These are phyloP conservation scores for Talaromyces atroroseus DNA, from an alignment of 2,329 filamentous ascomycete species.

Conservation along the genomic window DNA sequence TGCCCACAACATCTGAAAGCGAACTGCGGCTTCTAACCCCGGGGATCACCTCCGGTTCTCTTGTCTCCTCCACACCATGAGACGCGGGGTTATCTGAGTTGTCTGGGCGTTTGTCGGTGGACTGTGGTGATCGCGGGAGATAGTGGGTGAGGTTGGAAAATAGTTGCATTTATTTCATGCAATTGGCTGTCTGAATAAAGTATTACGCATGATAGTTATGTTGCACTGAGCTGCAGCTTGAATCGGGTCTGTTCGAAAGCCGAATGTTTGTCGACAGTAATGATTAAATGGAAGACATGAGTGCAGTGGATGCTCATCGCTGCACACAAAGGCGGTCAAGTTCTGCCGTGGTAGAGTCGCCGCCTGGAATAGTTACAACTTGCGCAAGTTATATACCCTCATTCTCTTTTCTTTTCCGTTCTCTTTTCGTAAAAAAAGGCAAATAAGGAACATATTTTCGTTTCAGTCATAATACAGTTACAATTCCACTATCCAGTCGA, in stretches of 20 bases:
- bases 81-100: conserved; percentile 15
- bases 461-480: conserved; percentile 10
- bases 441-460: background rate
- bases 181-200: conserved; percentile 16
- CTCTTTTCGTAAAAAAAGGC: background rate
- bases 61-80: conserved; percentile 21
- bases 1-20: background rate
- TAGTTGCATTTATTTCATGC: conserved; percentile 20
- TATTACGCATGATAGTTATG: conserved; percentile 7
- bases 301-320: background rate
- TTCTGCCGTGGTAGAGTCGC: background rate
- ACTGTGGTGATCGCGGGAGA: conserved; percentile 11
- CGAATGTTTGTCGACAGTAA: background rate
- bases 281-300: conserved; percentile 2
- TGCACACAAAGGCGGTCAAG: background rate
- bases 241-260: background rate
- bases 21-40: conserved; percentile 17
- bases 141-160: conserved; percentile 16
- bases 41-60: conserved; percentile 21
- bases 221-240: background rate
- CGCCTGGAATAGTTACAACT: background rate
- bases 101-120: conserved; percentile 6
- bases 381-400: background rate
- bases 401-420: background rate
- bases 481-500: conserved; percentile 1